phyloP scores from a whole-genome alignment of 2,329 filamentous ascomycete species.

The Rasamsonia emersonii region DNA sequence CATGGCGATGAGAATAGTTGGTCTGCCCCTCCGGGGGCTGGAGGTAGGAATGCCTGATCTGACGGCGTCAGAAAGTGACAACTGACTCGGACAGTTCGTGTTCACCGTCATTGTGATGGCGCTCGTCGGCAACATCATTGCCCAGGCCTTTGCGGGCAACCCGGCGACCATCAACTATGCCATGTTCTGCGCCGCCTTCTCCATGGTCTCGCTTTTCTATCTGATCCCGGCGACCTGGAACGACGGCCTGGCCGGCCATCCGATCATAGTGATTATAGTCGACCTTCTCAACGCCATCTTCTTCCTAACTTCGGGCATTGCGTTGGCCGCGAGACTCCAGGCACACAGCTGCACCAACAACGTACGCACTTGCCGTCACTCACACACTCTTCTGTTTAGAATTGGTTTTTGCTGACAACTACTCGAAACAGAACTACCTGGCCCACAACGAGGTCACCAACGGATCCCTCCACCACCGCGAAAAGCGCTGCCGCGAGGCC shows the following conservation, averaged over 20 bases:
- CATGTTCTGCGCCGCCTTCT: conserved; percentile 42
- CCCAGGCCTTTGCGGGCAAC: conserved; percentile 43
- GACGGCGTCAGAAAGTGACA: conserved; percentile 26
- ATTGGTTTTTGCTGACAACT: not conserved
- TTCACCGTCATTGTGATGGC: conserved; percentile 53
- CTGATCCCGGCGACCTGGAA: conserved; percentile 36
- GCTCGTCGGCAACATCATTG: conserved; percentile 56
- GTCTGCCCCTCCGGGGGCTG: conserved; percentile 8
- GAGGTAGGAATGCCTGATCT: conserved; percentile 3
- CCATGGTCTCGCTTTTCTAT: conserved; percentile 41
- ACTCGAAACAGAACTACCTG: conserved; percentile 27
- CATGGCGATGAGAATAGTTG: conserved; percentile 7
- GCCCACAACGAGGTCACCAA: conserved; percentile 38
- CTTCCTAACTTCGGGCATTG: conserved; percentile 40
- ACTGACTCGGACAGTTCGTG: too few relatives aligned
- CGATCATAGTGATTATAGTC: conserved; percentile 35
- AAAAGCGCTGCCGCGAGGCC: conserved; percentile 42
- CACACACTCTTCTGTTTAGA: not conserved
- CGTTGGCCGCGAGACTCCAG: conserved; percentile 38
- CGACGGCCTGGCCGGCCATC: conserved; percentile 30
- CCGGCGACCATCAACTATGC: conserved; percentile 49
- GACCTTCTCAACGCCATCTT: conserved; percentile 42
- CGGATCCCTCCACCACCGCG: conserved; percentile 24
- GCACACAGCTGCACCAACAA: conserved; percentile 38
- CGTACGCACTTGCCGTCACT: conserved; percentile 24